Conservation (phyloP, 495 filamentous ascomycete species). For the Polyplosphaeria fusca region DNA sequence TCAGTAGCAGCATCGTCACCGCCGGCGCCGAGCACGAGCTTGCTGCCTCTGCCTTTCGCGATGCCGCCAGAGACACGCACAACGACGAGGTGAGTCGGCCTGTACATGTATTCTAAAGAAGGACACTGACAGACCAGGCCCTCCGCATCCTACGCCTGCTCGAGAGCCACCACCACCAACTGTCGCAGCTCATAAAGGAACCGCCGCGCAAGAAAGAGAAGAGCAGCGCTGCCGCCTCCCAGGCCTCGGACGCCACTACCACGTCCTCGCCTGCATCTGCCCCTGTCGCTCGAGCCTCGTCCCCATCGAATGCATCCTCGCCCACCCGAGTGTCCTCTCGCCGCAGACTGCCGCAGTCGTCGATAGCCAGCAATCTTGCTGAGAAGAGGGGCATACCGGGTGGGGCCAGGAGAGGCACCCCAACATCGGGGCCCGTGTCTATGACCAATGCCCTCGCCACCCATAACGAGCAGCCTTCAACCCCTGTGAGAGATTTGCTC, state of each 20-base stretch:
- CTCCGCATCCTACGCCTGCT: slow-evolving; percentile 78
- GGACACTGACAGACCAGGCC: too few relatives aligned
- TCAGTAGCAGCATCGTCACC: slow-evolving; percentile 69
- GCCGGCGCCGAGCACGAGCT: slow-evolving; percentile 84
- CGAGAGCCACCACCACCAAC: slow-evolving; percentile 77
- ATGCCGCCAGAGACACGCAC: slow-evolving; percentile 67
- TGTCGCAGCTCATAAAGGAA: slow-evolving; percentile 69
- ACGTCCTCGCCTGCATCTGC: slow-evolving; percentile 1
- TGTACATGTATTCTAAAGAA: too few relatives aligned
- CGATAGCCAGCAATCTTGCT: slow-evolving; percentile 87
- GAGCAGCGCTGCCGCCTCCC: neutral
- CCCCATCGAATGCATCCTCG: slow-evolving; percentile 38
- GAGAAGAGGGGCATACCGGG: slow-evolving; percentile 79
- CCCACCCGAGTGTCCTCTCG: slow-evolving; percentile 48
- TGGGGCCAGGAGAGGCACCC: slow-evolving; percentile 52
- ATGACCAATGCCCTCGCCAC: slow-evolving; percentile 70
- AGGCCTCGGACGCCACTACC: neutral
- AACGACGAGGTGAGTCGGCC: slow-evolving; percentile 80
- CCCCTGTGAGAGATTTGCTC: slow-evolving; percentile 22
- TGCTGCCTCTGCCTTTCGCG: slow-evolving; percentile 85
- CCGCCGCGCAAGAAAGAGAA: slow-evolving; percentile 20
- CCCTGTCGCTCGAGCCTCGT: slow-evolving; percentile 22
- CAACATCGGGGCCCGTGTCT: slow-evolving; percentile 65
- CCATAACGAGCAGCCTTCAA: slow-evolving; percentile 37
- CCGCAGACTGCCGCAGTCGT: slow-evolving; percentile 63